These are phyloP conservation scores for Erysimum pusillum DNA, from an alignment of 441 rosid genomes.

Conservation along the genomic window DNA sequence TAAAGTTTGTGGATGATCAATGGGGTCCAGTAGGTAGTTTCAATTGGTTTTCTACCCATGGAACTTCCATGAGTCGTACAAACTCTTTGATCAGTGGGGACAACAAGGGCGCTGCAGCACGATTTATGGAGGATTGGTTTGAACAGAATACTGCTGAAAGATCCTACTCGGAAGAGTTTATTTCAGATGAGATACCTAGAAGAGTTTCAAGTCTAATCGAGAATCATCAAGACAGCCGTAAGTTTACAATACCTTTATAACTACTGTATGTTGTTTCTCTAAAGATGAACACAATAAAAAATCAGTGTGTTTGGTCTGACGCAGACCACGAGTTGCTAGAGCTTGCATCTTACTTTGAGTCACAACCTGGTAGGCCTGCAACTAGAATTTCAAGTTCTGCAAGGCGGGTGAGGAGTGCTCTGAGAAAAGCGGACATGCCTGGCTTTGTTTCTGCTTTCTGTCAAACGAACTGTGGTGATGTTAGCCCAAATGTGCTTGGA, in stretches of 20 bases:
- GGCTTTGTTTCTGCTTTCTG: constrained; percentile 94
- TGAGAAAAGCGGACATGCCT: constrained; percentile 81
- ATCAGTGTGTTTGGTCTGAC: constrained; percentile 41
- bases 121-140: constrained; percentile 97
- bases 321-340: constrained; percentile 83
- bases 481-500: constrained; percentile 95
- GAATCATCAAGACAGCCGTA: constrained; percentile 60
- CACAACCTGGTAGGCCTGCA: constrained; percentile 74
- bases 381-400: constrained; percentile 72
- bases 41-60: constrained; percentile 98
- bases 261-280: neutral
- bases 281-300: constrained; percentile 23
- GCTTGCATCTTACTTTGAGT: constrained; percentile 87
- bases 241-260: constrained; percentile 46
- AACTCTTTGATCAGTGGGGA: constrained; percentile 96
- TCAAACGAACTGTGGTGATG: constrained; percentile 96
- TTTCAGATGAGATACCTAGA: constrained; percentile 63
- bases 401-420: constrained; percentile 79
- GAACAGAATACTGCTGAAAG: constrained; percentile 52
- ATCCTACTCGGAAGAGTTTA: constrained; percentile 51
- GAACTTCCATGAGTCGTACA: constrained; percentile 97
- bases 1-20: constrained; percentile 89
- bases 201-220: constrained; percentile 77
- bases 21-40: constrained; percentile 97
- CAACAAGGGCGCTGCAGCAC: constrained; percentile 96